Evolutionary conservation across 306 rosid genomes (phyloP).

Genomic region (Quercus parvula): DNA sequence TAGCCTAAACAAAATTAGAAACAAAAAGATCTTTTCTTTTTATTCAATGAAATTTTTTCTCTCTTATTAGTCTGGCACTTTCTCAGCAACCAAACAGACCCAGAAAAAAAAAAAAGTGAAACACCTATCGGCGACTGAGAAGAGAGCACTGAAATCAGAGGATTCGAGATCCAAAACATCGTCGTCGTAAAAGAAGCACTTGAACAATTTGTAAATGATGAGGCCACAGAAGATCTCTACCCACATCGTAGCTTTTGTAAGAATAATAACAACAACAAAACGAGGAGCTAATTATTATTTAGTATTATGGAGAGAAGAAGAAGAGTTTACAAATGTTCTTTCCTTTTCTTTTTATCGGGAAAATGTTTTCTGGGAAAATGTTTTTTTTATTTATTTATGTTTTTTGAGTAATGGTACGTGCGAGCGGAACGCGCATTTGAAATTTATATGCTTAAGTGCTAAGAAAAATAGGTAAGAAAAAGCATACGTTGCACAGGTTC

Average conservation of each 20-base stretch:
- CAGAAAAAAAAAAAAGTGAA: neutral
- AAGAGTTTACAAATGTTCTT: neutral
- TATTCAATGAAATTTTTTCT: neutral
- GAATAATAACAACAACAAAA: neutral
- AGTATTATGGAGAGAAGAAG: neutral
- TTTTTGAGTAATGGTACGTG: neutral
- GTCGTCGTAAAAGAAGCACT: slow-evolving; percentile 51
- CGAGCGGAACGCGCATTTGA: neutral
- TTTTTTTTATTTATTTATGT: neutral
- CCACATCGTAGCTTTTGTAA: slow-evolving; percentile 49
- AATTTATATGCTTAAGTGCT: neutral
- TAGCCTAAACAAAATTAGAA: neutral
- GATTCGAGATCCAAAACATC: slow-evolving; percentile 60
- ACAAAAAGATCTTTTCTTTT: neutral
- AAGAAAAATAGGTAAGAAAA: neutral
- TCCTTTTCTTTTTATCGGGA: neutral
- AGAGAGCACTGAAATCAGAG: slow-evolving; percentile 57
- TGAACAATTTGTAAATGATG: slow-evolving; percentile 44
- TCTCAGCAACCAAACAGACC: neutral
- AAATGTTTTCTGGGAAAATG: neutral
- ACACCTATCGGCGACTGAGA: slow-evolving; percentile 67
- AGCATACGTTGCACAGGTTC: too few relatives aligned
- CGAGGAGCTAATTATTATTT: neutral
- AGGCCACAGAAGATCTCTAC: slow-evolving; percentile 58
- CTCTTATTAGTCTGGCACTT: neutral